phyloP scores from a whole-genome alignment of 2,329 filamentous ascomycete species.

The Diplocarpon mali region DNA sequence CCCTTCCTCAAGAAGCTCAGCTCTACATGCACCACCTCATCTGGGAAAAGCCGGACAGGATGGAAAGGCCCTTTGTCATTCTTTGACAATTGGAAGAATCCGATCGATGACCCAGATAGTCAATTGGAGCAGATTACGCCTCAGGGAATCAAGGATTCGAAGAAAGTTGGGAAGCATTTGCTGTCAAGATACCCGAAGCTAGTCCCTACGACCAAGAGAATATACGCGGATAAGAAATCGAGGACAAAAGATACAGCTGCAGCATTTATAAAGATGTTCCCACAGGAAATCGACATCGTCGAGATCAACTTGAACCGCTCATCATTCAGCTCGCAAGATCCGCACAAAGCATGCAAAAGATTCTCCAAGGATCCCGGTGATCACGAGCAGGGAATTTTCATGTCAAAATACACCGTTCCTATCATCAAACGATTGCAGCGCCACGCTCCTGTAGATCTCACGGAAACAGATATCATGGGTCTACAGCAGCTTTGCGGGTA shows the following conservation, averaged over 20 bases:
- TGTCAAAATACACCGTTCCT: slow-evolving; percentile 46
- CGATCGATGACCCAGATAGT: slow-evolving; percentile 24
- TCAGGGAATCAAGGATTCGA: slow-evolving; percentile 22
- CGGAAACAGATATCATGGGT: slow-evolving; percentile 47
- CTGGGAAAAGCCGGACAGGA: slow-evolving; percentile 16
- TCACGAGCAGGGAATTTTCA: slow-evolving; percentile 28
- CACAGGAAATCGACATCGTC: slow-evolving; percentile 21
- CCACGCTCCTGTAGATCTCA: slow-evolving; percentile 50
- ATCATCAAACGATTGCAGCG: slow-evolving; percentile 46
- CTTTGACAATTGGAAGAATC: slow-evolving; percentile 22
- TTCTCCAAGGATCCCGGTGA: slow-evolving; percentile 30
- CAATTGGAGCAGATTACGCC: slow-evolving; percentile 25
- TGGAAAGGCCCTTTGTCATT: slow-evolving; percentile 22
- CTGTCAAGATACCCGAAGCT: slow-evolving; percentile 21
- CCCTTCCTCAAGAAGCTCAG: slow-evolving; percentile 46
- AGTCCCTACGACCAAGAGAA: slow-evolving; percentile 22
- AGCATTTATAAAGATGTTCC: slow-evolving; percentile 21
- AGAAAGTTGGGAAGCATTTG: slow-evolving; percentile 22
- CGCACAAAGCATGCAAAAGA: slow-evolving; percentile 48
- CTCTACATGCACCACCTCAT: slow-evolving; percentile 31
- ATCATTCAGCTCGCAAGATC: slow-evolving; percentile 28
- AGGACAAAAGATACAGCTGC: slow-evolving; percentile 24
- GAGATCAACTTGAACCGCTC: slow-evolving; percentile 41
- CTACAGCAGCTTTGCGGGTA: slow-evolving; percentile 59
- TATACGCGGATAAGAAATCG: slow-evolving; percentile 25